phyloP scores from a whole-genome alignment of 1,139 yeast genomes.

The Zygoascus meyerae region DNA sequence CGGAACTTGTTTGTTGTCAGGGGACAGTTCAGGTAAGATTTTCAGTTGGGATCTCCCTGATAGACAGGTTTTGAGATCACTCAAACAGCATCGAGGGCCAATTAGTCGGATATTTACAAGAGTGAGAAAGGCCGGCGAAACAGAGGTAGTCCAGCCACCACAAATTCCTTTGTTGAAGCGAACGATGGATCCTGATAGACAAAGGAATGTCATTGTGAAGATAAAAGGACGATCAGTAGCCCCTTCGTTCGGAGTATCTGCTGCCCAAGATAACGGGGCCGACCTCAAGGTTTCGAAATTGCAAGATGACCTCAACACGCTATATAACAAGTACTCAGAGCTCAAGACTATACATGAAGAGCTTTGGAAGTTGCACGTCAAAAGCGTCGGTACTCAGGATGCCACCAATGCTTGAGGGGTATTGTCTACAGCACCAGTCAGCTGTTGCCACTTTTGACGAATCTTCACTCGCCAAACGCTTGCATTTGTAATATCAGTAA shows the following conservation, averaged over 20 bases:
- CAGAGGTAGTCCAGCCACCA: conserved; percentile 10
- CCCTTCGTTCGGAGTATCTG: background rate
- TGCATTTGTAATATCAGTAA: conserved; percentile 21
- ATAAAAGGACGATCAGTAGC: background rate
- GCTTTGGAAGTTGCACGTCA: conserved; percentile 25
- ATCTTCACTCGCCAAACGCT: conserved; percentile 15
- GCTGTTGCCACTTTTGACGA: conserved; percentile 6
- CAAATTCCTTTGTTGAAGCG: conserved; percentile 28
- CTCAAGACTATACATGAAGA: conserved; percentile 25
- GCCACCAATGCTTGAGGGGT: conserved; percentile 6
- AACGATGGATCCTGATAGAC: conserved; percentile 15
- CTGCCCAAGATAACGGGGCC: conserved; percentile 3
- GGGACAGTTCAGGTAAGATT: conserved; percentile 66
- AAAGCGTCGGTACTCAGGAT: conserved; percentile 7
- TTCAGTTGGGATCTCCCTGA: conserved; percentile 69
- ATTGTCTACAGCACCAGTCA: conserved; percentile 1
- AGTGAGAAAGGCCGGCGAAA: conserved; percentile 5
- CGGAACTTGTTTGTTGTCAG: conserved; percentile 67
- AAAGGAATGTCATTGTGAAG: conserved; percentile 1
- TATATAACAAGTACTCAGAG: conserved; percentile 20
- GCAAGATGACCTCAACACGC: conserved; percentile 23
- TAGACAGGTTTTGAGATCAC: conserved; percentile 63
- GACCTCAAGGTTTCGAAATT: conserved; percentile 16
- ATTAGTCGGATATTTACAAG: conserved; percentile 18
- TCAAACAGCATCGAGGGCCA: conserved; percentile 45